Evolutionary conservation across 2,329 filamentous ascomycete species (phyloP).

Genomic region (Aureobasidium sp.): DNA sequence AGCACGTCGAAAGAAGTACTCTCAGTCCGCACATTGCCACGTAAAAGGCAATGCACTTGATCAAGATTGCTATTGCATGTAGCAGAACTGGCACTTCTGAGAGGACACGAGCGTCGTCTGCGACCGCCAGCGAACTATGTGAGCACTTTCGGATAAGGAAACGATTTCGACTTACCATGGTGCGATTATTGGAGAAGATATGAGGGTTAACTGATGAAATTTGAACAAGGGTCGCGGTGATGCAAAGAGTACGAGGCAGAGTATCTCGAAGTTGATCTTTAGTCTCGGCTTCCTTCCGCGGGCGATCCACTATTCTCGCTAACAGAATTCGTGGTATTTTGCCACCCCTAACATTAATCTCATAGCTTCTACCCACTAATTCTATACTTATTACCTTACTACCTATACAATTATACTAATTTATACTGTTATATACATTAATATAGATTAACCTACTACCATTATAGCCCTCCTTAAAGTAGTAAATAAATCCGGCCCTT

Average conservation of each 20-base stretch:
- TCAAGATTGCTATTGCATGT: neutral
- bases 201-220: neutral
- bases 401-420: too few relatives aligned
- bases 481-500: too few relatives aligned
- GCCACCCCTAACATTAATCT: too few relatives aligned
- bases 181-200: too few relatives aligned
- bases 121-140: neutral
- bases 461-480: too few relatives aligned
- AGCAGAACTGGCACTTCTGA: neutral
- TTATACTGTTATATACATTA: too few relatives aligned
- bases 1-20: neutral
- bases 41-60: slow-evolving; percentile 6
- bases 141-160: neutral
- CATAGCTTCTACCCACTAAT: too few relatives aligned
- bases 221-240: neutral
- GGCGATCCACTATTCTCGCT: neutral
- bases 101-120: neutral
- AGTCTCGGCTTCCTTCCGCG: neutral
- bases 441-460: too few relatives aligned
- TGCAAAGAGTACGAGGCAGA: neutral
- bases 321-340: too few relatives aligned
- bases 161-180: neutral
- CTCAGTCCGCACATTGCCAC: neutral
- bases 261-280: neutral
- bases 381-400: too few relatives aligned